phyloP scores from a whole-genome alignment of 1,139 yeast species.

The Diutina scorzettiae region DNA sequence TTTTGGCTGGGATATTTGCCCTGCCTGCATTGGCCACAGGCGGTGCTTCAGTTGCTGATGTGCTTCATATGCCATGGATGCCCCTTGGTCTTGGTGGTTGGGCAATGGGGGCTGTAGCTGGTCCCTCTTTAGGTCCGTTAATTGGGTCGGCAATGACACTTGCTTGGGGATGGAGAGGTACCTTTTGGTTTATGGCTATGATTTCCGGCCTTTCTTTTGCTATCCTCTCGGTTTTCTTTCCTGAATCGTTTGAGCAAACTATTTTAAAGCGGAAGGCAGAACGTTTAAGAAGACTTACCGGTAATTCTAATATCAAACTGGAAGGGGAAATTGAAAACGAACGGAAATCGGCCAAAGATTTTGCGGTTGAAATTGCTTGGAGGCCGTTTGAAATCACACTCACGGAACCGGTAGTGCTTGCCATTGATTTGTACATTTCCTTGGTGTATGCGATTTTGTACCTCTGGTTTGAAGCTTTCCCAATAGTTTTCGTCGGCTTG shows the following conservation, averaged over 20 bases:
- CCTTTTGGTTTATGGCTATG: constrained; percentile 32
- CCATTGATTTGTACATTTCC: constrained; percentile 38
- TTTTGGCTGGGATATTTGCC: constrained; percentile 20
- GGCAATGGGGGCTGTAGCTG: constrained; percentile 31
- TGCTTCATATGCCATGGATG: constrained; percentile 16
- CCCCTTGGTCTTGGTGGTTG: constrained; percentile 20
- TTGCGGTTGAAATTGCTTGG: constrained; percentile 33
- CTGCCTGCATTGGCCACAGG: constrained; percentile 23
- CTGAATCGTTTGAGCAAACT: constrained; percentile 39
- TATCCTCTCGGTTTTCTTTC: constrained; percentile 25
- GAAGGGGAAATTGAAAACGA: constrained; percentile 30
- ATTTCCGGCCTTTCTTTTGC: constrained; percentile 22
- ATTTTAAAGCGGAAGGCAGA: constrained; percentile 35
- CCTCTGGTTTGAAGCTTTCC: constrained; percentile 52
- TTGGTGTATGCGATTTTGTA: constrained; percentile 43
- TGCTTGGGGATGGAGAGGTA: constrained; percentile 25
- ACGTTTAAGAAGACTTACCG: constrained; percentile 20
- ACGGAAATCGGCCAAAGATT: constrained; percentile 15
- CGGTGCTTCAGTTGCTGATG: constrained; percentile 15
- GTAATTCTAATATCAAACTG: constrained; percentile 18
- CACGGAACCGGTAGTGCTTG: constrained; percentile 33
- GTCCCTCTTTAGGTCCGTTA: constrained; percentile 24
- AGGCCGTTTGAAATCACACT: constrained; percentile 33
- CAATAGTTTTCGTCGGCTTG: constrained; percentile 35
- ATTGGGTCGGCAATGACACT: constrained; percentile 22